Percentiles rank a stretch among this genome's conserved stretches.
Evolutionary conservation across 257 asterid species (phyloP).

Genomic region (Fraxinus cuspidata): DNA sequence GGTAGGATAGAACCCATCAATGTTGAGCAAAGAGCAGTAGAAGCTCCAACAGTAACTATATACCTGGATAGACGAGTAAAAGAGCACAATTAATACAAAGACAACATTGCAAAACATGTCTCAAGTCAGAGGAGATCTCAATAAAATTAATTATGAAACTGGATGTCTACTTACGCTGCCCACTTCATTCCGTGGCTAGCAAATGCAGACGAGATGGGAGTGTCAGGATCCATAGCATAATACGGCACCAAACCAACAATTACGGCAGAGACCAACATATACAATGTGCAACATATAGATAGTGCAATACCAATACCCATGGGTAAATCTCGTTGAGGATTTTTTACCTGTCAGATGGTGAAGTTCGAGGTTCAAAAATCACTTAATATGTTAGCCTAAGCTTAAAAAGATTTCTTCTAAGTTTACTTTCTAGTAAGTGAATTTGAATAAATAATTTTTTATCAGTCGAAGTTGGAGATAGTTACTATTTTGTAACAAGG

Average conservation of each 20-base stretch:
- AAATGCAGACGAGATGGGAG: constrained; percentile 98
- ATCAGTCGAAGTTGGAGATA: neutral
- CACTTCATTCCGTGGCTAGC: constrained; percentile 70
- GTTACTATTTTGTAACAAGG: neutral
- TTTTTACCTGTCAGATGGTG: constrained; percentile 62
- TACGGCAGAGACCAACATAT: constrained; percentile 95
- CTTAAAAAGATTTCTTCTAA: neutral
- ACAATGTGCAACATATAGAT: constrained; percentile 75
- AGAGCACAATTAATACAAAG: constrained; percentile 10
- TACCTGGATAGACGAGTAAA: constrained; percentile 49
- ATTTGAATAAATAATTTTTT: neutral
- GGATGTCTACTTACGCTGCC: constrained; percentile 83
- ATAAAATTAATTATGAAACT: neutral
- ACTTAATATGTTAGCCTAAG: neutral
- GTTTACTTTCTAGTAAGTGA: neutral
- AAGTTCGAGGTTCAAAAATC: constrained; percentile 2
- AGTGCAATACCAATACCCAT: constrained; percentile 87
- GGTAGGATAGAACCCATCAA: constrained; percentile 95
- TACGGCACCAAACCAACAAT: constrained; percentile 95
- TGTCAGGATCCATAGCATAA: constrained; percentile 92
- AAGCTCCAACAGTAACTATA: constrained; percentile 76
- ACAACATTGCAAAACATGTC: neutral
- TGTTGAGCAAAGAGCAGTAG: constrained; percentile 93
- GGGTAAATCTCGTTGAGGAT: constrained; percentile 97
- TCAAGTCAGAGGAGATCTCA: constrained; percentile 17